Base-by-base conservation (phyloP, 306 rosid genomes). In the Fragaria iinumae region DNA sequence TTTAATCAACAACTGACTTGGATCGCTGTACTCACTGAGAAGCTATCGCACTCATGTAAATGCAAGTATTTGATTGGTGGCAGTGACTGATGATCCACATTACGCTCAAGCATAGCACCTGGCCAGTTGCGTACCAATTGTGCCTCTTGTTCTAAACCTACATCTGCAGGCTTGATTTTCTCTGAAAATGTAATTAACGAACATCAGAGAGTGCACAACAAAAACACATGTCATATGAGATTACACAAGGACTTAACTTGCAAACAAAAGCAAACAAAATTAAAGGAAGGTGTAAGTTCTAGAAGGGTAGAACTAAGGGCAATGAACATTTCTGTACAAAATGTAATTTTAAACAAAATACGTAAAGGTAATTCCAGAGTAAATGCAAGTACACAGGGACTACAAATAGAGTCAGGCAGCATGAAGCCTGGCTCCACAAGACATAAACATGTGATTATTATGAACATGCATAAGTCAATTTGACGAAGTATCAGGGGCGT, bases 81-180 rank as follows among this genome's bases (percentile, higher is more conserved):
- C 75, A 88, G 25, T 60, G 89, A 73, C 69, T 83, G 97, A 73
- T 71, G 89, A 76, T 77, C 77, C 76, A 94, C 96, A 63, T 92
- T 88, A 43, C 76, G 74, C 77, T 90, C 97, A 57, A 20, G 82
- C 64, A 75, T 68, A 65, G 85, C 76, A 66, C 82, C 86, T 39
- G 90, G 67, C 98, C 97, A 95, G 81, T 77, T 90, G 23, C 93
- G 95, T 74, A 89, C 97, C 70, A 88, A 71, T 70, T 95, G 98
- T 49, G 98, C 97, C 85, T 95, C 96, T 85, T 92, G 91, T 80
- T 92, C 98, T 34, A 95, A 96, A 76, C 97, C 98, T 64, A 92
- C 96, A 79, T 95, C 98, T 55, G 88, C 84, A 69, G 98, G 98
- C 91, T 90, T 95, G 81, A 95, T 83, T 90, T 87, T 95, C 77